These are phyloP conservation scores for Ciborinia camelliae DNA, from an alignment of 2,329 filamentous ascomycete genomes.

Conservation along the genomic window DNA sequence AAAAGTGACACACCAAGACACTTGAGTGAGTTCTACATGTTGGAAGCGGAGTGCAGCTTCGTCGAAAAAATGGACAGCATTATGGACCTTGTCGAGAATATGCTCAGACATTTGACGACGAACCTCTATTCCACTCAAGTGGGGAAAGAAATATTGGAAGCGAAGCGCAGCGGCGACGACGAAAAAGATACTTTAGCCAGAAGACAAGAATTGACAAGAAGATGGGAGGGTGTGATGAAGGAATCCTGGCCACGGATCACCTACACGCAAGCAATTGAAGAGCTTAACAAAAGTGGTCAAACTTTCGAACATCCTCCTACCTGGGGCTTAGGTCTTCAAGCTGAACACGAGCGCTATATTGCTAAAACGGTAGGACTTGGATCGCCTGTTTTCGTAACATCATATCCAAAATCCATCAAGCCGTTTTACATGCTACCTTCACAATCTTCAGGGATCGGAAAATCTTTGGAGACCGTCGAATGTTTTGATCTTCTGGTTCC, in stretches of 20 bases:
- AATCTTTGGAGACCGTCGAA: constrained; percentile 50
- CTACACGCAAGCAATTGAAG: constrained; percentile 72
- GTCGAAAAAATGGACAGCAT: constrained; percentile 65
- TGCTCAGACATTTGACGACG: constrained; percentile 59
- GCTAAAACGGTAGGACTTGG: constrained; percentile 56
- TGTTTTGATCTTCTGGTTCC: constrained; percentile 72
- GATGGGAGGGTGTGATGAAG: constrained; percentile 68
- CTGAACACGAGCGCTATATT: constrained; percentile 90
- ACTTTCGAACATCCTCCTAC: constrained; percentile 65
- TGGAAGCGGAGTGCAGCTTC: constrained; percentile 87
- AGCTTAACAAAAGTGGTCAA: constrained; percentile 57
- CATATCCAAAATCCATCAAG: constrained; percentile 87
- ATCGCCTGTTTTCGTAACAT: constrained; percentile 81
- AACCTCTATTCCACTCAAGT: constrained; percentile 45
- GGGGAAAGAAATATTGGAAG: constrained; percentile 49
- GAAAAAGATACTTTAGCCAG: constrained; percentile 9
- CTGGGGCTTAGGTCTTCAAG: constrained; percentile 74
- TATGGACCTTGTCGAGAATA: constrained; percentile 75
- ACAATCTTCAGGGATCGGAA: constrained; percentile 17
- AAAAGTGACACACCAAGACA: constrained; percentile 90
- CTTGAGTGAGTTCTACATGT: constrained; percentile 97
- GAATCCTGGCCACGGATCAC: constrained; percentile 73
- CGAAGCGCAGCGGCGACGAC: constrained; percentile 18
- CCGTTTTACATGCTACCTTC: constrained; percentile 83
- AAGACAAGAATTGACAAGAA: constrained; percentile 51